Evolutionary conservation across 257 asterid genomes (phyloP).

Genomic region (Primulina huaijiensis): DNA sequence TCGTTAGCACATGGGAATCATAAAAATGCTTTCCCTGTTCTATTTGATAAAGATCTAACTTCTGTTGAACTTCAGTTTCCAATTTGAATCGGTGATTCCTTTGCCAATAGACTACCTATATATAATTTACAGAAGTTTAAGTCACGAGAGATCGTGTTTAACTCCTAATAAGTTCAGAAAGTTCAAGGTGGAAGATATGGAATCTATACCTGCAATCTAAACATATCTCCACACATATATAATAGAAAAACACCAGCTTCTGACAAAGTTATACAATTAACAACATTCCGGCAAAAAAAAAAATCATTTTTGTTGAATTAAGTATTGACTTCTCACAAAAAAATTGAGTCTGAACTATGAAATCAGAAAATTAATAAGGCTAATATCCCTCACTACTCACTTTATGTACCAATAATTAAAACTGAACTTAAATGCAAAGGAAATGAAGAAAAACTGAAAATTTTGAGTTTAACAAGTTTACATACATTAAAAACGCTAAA

Average conservation of each 20-base stretch:
- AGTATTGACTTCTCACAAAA: conserved; percentile 12
- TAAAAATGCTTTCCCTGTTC: conserved; percentile 13
- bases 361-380: conserved; percentile 1
- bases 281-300: conserved; percentile 9
- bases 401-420: background rate
- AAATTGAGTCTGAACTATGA: conserved; percentile 11
- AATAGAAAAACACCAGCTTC: conserved; percentile 10
- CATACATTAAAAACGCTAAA: conserved; percentile 46
- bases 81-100: background rate
- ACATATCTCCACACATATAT: conserved; percentile 4
- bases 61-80: conserved; percentile 16
- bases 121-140: conserved; percentile 1
- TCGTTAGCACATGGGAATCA: background rate
- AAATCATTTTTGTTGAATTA: conserved; percentile 18
- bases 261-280: conserved; percentile 8
- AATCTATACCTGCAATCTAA: conserved; percentile 3
- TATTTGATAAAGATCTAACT: background rate
- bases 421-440: background rate
- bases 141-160: background rate
- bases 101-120: background rate
- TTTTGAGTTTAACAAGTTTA: background rate
- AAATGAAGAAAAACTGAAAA: background rate
- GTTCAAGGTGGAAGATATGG: background rate
- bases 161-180: conserved; percentile 1
- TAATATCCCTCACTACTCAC: background rate